Base-by-base conservation (phyloP, 2,329 filamentous ascomycete genomes). In the Magnaporthales sp. region DNA sequence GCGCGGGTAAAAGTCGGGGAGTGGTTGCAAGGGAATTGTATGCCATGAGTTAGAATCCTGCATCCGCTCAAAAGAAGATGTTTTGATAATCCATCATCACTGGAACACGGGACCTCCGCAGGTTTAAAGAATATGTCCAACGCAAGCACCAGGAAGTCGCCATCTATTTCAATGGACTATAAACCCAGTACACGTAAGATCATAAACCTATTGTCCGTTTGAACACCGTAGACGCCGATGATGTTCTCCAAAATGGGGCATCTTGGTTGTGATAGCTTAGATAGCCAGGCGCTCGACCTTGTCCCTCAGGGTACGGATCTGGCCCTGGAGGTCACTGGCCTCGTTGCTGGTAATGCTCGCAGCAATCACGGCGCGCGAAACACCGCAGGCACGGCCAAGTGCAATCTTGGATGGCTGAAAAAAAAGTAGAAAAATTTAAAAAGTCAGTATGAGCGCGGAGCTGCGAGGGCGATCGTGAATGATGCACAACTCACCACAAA, bases 271-370 rank as follows among this genome's bases (percentile, higher is more conserved):
- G 3, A 15, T 26, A 4, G 54, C 72, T 86, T 89, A 97, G 81
- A 97, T 97, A 83, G 94, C 93, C 72, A 97, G 86, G 74, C 93
- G 87, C 86, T 98, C 94, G 67, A 98, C 91, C 88, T 97, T 96
- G 80, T 96, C 91, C 84, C 94, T 96, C 75, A 97, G 84, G 71
- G 89, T 85, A 73, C 91, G 86, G 79, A 98, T 97, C 84, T 96
- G 92, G 75, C 87, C 86, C 79, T 89, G 91, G 68, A 98, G 84
- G 79, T 97, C 93, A 74, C 87, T 91, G 54, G 90, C 90, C 81
- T 96, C 92, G 85, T 96, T 96, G 79, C 90, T 93, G 72, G 92
- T 97, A 80, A 98, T 96, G 74, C 85, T 89, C 69, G 88, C 89
- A 56, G 92, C 90, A 73, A 98, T 97, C 69, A 98, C 93, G 67